Base-by-base conservation (phyloP, 106 monocot genomes). In the Dendrobium officinale region DNA sequence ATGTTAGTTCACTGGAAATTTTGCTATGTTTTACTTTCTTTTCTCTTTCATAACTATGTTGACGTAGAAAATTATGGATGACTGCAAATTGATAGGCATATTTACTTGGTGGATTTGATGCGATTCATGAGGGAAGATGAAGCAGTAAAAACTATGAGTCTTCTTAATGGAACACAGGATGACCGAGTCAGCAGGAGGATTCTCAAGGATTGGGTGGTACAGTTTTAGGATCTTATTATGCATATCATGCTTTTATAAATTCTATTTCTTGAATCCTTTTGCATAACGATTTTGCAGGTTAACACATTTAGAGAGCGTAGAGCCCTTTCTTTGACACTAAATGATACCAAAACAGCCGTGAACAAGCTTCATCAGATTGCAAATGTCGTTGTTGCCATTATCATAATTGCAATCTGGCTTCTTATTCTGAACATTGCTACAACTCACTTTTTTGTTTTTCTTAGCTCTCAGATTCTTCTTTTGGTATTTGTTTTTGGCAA, bases 201-300 rank as follows among this genome's bases (percentile, higher is more conserved):
- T 56, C 90, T 96, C 42, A 96, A 94, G 83, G 89, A 92, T 18
- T 96, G 96, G 96, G 93, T 90, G 93, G 93, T 96, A 89, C 81
- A 61, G 24, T 67, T 56, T 37, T 18, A 43, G 77, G 7, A 18
- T 7, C 20, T 78, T 40, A 26, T 42, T 72, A 3, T 68, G 68
- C 68, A 8, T 72, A 26, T 81, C 73, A 74, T 75, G 42, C 43
- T 59, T 22, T 59, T 48, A 24, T 61, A 61, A 42, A 44, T 81
- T 81, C 1, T 37, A 40, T 56, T 33, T n/a, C 24, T 42, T 24
- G 51, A 42, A 31, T 66, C 13, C 55, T 75, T 24, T 48, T 44
- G 29, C 9, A 67, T 48, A 41, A 13, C 26, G 31, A 15, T 75
- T 24, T 78, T 75, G 16, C 86, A 96, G 96, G 87, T 96, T 55